Base-by-base conservation (phyloP, 352 stramenopile genomes). In the Phytophthora cryptogea region DNA sequence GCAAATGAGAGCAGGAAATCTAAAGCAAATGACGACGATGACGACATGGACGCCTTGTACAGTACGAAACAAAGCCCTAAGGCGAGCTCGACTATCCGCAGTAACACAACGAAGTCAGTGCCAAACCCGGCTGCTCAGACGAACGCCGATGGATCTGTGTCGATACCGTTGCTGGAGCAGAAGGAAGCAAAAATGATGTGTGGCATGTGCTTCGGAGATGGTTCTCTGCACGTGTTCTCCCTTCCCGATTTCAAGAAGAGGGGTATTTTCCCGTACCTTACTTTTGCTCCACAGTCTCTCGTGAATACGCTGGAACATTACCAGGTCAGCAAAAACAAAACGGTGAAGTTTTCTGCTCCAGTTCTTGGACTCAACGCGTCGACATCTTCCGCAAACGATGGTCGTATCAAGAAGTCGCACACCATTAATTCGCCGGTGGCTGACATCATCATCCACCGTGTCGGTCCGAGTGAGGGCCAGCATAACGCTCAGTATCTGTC, bases 231-330 rank as follows among this genome's bases (percentile, higher is more conserved):
- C 54, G 72, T 95, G 8, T 95, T 86, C 47, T 92, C 83, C 8
- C 74, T 95, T 0, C 86, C 86, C 0, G 84, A 94, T 41, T 94
- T 95, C 46, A 83, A 80, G 47, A 88, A 89, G 65, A 80, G 85
- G 47, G 85, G 81, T 1, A 73, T 90, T 26, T 91, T 93, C 45
- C 86, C 86, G 16, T 92, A 92, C 36, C 60, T 95, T 8, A 92
- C 85, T 4, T 92, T 95, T 52, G 86, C 83, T 0, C 86, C 86
- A 0, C 80, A 92, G 40, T 81, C 54, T 31, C 74, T 95, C 1
- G 78, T 93, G 9, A 93, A 93, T 63, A 90, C 80, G 14, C 76
- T 90, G 59, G 61, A 89, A 47, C 76, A 84, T 32, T 85, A 79
- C 46, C 76, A 85, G 8, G 68, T 69, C 31, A 77, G 71, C 49